A percentile compares a stretch with the other conserved stretches of the same genome.
Conservation (phyloP, 768 basidiomycete genomes). For the Boletus reticuloceps region DNA sequence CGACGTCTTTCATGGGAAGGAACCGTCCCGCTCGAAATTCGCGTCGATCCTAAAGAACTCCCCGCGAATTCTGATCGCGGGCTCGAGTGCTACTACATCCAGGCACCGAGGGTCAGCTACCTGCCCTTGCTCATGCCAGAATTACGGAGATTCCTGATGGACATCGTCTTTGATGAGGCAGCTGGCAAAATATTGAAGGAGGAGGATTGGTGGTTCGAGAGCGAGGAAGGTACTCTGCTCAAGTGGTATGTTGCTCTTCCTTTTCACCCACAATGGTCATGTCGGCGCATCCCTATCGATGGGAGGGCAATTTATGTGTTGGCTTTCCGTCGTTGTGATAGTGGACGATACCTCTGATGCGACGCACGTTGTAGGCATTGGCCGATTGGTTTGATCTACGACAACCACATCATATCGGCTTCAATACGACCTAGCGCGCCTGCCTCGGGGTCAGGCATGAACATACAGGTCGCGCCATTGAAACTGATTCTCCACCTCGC, state of each 20-base stretch:
- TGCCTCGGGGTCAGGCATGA: constrained; percentile 40
- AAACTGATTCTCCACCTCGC: constrained; percentile 85
- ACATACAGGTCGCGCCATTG: constrained; percentile 50
- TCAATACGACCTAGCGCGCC: constrained; percentile 45
- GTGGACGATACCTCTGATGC: constrained; percentile 8
- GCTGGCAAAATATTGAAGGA: constrained; percentile 74
- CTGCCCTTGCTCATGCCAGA: constrained; percentile 89
- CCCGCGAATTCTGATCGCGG: constrained; percentile 88
- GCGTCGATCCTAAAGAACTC: constrained; percentile 84
- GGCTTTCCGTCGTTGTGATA: not conserved
- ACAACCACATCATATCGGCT: constrained; percentile 69
- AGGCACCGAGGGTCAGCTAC: constrained; percentile 91
- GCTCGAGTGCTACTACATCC: constrained; percentile 86
- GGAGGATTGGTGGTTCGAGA: constrained; percentile 98
- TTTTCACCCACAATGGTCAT: not conserved
- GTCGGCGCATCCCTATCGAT: not conserved
- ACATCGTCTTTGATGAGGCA: constrained; percentile 88
- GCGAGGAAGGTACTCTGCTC: constrained; percentile 73
- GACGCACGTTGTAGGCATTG: constrained; percentile 74
- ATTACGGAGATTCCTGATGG: constrained; percentile 83
- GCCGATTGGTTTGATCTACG: constrained; percentile 94
- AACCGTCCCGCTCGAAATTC: constrained; percentile 84
- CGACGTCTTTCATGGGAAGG: constrained; percentile 90
- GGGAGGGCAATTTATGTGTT: not conserved
- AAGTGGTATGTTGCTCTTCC: constrained; percentile 67